Evolutionary conservation across 805 yeast genomes (phyloP).

Genomic region (Nakazawaea anatomiae): DNA sequence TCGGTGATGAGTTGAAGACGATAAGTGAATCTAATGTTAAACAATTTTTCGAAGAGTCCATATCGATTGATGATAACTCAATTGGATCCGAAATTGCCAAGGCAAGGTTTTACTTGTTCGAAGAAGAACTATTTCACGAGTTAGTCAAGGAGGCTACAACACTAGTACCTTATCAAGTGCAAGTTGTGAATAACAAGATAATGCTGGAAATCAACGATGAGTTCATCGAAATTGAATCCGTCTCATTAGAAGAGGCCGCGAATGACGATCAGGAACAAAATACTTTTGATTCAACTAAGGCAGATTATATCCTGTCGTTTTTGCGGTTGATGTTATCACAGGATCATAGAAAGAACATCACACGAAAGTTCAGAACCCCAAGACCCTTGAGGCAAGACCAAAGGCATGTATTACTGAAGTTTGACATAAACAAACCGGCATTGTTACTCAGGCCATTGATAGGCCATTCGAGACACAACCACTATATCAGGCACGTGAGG

Average conservation of each 20-base stretch:
- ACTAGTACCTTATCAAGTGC: slow-evolving; percentile 64
- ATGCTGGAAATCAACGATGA: slow-evolving; percentile 61
- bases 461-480: slow-evolving; percentile 53
- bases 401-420: background rate
- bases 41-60: slow-evolving; percentile 13
- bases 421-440: slow-evolving; percentile 31
- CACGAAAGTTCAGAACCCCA: slow-evolving; percentile 38
- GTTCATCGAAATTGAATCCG: slow-evolving; percentile 65
- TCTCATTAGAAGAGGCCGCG: slow-evolving; percentile 32
- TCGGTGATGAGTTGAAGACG: slow-evolving; percentile 46
- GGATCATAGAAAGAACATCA: slow-evolving; percentile 43
- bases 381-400: slow-evolving; percentile 32
- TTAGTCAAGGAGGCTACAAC: slow-evolving; percentile 69
- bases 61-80: slow-evolving; percentile 11
- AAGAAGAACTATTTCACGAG: slow-evolving; percentile 81
- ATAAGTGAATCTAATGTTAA: slow-evolving; percentile 50
- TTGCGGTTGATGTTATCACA: slow-evolving; percentile 59
- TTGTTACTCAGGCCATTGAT: slow-evolving; percentile 50
- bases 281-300: slow-evolving; percentile 29
- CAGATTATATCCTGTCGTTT: slow-evolving; percentile 47
- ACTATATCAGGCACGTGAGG: slow-evolving; percentile 29
- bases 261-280: slow-evolving; percentile 30
- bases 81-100: slow-evolving; percentile 53
- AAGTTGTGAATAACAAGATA: slow-evolving; percentile 57
- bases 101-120: slow-evolving; percentile 75